Percentiles rank a stretch among this genome's conserved stretches.
Evolutionary conservation across 1,284 basidiomycete genomes (phyloP).

Genomic region (Sanghuangporus sanghuang): DNA sequence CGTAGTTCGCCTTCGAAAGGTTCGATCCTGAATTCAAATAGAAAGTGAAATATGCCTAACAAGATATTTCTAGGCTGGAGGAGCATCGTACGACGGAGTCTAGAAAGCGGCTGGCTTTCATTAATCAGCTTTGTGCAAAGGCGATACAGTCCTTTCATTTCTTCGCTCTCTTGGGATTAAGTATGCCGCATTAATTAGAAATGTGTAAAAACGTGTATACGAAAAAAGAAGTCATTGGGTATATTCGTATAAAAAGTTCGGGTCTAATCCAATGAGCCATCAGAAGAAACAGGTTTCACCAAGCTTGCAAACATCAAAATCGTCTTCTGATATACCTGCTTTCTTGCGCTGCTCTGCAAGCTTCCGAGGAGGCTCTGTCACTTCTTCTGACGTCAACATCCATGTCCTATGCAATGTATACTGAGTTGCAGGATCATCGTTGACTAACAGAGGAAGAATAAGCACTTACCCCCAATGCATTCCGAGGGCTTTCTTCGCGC

Average conservation of each 20-base stretch:
- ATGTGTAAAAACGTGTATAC: neutral
- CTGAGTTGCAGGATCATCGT: neutral
- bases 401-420: conserved; percentile 34
- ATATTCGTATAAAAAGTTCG: neutral
- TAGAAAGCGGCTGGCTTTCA: neutral
- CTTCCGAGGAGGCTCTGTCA: conserved; percentile 52
- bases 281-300: conserved; percentile 44
- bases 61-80: conserved; percentile 20
- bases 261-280: neutral
- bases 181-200: neutral
- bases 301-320: conserved; percentile 49
- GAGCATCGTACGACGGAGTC: conserved; percentile 24
- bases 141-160: neutral
- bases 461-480: conserved; percentile 63
- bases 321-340: conserved; percentile 41
- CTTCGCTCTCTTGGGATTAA: conserved; percentile 6
- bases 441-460: conserved; percentile 1
- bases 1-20: conserved; percentile 68
- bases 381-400: conserved; percentile 48
- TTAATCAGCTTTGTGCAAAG: neutral
- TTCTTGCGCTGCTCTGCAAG: conserved; percentile 47
- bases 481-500: conserved; percentile 50
- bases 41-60: neutral
- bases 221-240: neutral
- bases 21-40: conserved; percentile 30